Evolutionary conservation across 768 basidiomycete genomes (phyloP), one percentile per base, ranked within the genome.

Genomic region (Lactifluus subvellereus): DNA sequence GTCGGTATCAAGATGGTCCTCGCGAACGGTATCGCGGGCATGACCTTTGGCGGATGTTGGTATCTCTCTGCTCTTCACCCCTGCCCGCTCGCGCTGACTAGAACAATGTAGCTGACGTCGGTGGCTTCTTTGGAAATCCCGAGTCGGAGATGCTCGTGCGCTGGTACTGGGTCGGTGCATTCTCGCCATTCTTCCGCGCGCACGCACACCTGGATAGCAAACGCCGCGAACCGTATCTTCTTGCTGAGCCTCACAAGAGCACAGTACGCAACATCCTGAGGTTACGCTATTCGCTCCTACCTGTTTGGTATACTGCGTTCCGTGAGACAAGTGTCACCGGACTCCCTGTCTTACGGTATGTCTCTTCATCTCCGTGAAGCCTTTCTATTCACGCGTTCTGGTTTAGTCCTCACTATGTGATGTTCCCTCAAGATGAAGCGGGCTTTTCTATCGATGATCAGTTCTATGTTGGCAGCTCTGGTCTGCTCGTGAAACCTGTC

Each of bases 81-180:
- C 27, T 14, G 1, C 33, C 30, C 60, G 20, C 49, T 53, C 64
- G 18, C 63, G 54, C 55, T 61, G 61, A 52, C 54, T 30, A 59
- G 52, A 38, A 45, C 57, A 57, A 38, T 58, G 32, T 67, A 98
- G 96, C 97, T 65, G 97, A 99, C 70, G 94, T 98, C 57, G 96
- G 97, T 20, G 97, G 97, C 16, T 99, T 98, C 86, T 98, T 98
- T 71, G 95, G 96, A n/a, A 95, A 98, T 73, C 95, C 97, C 0
- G 85, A 89, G 50, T 82, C 89, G 0, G 97, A 98, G 71, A 93
- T 98, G 86, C 84, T 99, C 38, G 87, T 94, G 9, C 82, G 97
- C 53, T 99, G 96, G 95, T 98, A 99, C 69, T 93, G 91, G 76
- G 90, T 96, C 55, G 97, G 97, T 30, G 84, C 86, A 1, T 96